Base-by-base conservation (phyloP, 2,329 filamentous ascomycete species). In the Colletotrichum godetiae region DNA sequence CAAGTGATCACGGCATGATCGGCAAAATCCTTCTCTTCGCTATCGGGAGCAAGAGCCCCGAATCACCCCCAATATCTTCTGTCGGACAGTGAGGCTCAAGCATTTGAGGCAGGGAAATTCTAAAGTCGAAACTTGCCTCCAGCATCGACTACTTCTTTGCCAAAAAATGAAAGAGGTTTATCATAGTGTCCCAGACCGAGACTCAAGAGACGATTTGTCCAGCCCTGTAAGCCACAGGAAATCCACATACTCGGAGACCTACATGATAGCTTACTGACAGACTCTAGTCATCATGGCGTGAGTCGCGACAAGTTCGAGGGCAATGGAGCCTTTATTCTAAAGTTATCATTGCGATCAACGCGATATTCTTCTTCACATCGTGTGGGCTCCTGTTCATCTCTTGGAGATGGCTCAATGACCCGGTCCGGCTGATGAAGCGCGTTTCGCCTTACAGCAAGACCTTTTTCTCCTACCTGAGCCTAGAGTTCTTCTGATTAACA, bases 391-490 rank as follows among this genome's bases (percentile, higher is more conserved):
- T 73, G 0, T 33, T 72, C 29, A 11, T 60, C 27, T 66, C 71
- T 3, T 72, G 55, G 61, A 72, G 24, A 33, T 57, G 60, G 56
- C 61, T 73, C 1, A 29, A 73, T 61, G 71, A 72, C 49, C 71
- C 71, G 0, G 27, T 70, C 4, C 56, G 49, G 1, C 49, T 73
- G 5, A 73, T 73, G 67, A 73, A 73, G 61, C 67, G 27, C 0
- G n/a, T 73, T 4, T 71, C 71, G 2, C 71, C 71, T 1, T 73
- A 72, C 10, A 73, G 71, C 72, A 70, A 8, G 42, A 10, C 8
- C n/a, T 12, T 4, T 7, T 3, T 10, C 1, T 24, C n/a, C 24
- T n/a, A 15, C 1, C 15, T 5, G 0, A 1, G 7, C n/a, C 19
- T 12, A 0, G 4, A 13, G 2, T 0, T 3, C 19, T 7, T 2